Base-by-base conservation (phyloP, 2,329 filamentous ascomycete genomes). In the Pyrenochaeta sp. region DNA sequence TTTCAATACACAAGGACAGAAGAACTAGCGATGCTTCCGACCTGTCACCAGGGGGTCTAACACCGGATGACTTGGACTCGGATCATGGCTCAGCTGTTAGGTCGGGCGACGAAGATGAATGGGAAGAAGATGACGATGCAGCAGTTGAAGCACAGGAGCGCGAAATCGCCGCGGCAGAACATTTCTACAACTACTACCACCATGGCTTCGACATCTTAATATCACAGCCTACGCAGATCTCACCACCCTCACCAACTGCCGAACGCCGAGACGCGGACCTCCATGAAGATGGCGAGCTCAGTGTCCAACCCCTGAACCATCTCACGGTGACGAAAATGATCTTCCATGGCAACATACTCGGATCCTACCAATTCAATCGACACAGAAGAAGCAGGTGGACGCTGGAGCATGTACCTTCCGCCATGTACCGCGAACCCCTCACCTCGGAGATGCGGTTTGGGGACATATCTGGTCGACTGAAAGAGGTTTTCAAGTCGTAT, bases 131-230 rank as follows among this genome's bases (percentile, higher is more conserved):
- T 14, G 64, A 70, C 2, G 65, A 65, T 8, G 65, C 61, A 10
- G 67, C 60, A 11, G 84, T 85, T 2, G 82, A 85, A 44, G 77
- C 80, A 15, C 87, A 89, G 18, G 80, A 79, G 15, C 81, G 72
- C 6, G 77, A 79, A 85, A 37, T 67, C 56, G 85, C 72, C 3
- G 82, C 85, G 1, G 81, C 84, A 3, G 90, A 95, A 66, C 73
- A 77, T 24, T 99, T 97, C 68, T 96, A 94, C 73, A 97, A 97
- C 69, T 99, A 99, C 69, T 99, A 96, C 67, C 88, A 93, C 55
- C 86, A 96, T 51, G 94, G 94, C 2, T 95, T 99, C 64, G 94
- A 99, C 69, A 82, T 96, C 7, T 80, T 97, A 4, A 82, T 99
- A n/a, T 96, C 93, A 1, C 84, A 85, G 20, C 87, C 89, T 0